phyloP scores from a whole-genome alignment of 2,329 filamentous ascomycete species.

The Blastomyces gilchristii region DNA sequence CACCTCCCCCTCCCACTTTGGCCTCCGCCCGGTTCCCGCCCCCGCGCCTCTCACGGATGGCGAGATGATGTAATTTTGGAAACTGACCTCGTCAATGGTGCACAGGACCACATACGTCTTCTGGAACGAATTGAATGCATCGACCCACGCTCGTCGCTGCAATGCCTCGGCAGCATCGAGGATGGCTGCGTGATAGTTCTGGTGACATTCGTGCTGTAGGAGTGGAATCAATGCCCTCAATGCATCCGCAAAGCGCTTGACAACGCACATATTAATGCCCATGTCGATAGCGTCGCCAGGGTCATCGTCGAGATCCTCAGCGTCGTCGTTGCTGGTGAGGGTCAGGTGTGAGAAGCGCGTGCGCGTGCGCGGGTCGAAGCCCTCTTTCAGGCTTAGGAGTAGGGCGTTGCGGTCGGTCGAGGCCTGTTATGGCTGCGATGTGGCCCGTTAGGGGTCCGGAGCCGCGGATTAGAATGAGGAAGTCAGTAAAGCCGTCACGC shows the following conservation, averaged over 20 bases:
- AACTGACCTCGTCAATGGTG: background rate
- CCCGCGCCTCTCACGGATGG: too few species aligned
- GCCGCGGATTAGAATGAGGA: conserved; percentile 22
- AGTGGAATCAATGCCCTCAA: background rate
- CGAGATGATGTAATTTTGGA: background rate
- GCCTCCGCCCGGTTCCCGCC: too few species aligned
- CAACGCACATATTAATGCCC: background rate
- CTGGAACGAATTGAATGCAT: background rate
- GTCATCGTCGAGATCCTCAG: background rate
- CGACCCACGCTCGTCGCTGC: background rate
- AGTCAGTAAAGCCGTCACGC: conserved; percentile 21
- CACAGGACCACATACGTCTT: background rate
- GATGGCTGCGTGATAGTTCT: background rate
- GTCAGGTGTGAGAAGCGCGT: too few species aligned
- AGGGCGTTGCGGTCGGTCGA: background rate
- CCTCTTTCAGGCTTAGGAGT: background rate
- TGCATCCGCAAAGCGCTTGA: background rate
- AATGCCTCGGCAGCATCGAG: background rate
- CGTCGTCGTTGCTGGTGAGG: too few species aligned
- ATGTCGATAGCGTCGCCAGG: too few species aligned
- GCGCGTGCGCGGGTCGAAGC: background rate
- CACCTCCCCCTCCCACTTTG: too few species aligned
- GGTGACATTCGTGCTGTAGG: background rate
- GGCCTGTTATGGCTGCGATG: background rate
- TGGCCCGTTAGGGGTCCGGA: background rate